Evolutionary conservation across 306 rosid genomes (phyloP).

Genomic region (Aeschynomene evenia): DNA sequence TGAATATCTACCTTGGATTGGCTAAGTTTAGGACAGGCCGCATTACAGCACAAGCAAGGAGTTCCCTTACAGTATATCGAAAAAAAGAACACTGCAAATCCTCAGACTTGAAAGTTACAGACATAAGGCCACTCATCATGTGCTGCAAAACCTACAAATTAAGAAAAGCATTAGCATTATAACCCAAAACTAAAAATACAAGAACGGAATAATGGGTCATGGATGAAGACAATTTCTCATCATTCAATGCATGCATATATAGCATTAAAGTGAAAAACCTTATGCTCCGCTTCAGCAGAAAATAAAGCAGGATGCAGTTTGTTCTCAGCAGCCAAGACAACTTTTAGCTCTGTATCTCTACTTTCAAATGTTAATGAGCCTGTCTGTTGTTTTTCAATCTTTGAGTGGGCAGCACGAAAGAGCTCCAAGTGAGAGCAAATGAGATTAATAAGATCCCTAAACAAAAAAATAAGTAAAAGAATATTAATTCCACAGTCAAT

Average conservation of each 20-base stretch:
- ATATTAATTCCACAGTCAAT: constrained; percentile 44
- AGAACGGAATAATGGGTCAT: constrained; percentile 13
- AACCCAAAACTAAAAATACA: constrained; percentile 22
- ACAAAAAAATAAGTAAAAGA: constrained; percentile 34
- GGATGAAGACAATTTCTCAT: constrained; percentile 25
- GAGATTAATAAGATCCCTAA: constrained; percentile 86
- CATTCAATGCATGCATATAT: constrained; percentile 13
- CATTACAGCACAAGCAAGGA: constrained; percentile 93
- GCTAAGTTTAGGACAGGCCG: constrained; percentile 89
- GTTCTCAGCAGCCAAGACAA: constrained; percentile 70
- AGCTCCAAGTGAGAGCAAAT: constrained; percentile 86
- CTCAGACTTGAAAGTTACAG: constrained; percentile 70
- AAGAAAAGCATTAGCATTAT: constrained; percentile 34
- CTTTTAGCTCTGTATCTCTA: constrained; percentile 69
- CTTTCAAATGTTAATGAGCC: constrained; percentile 56
- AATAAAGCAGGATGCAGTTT: constrained; percentile 96
- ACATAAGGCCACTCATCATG: constrained; percentile 84
- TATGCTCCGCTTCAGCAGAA: constrained; percentile 97
- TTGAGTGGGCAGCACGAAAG: constrained; percentile 75
- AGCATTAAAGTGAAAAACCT: constrained; percentile 54
- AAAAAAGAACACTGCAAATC: constrained; percentile 89
- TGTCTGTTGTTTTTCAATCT: constrained; percentile 57
- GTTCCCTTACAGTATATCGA: constrained; percentile 82
- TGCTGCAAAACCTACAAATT: constrained; percentile 88
- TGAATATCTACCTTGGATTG: constrained; percentile 82